Evolutionary conservation across 148 eudicot species (phyloP).

Genomic region (Chenopodium berlandieri): DNA sequence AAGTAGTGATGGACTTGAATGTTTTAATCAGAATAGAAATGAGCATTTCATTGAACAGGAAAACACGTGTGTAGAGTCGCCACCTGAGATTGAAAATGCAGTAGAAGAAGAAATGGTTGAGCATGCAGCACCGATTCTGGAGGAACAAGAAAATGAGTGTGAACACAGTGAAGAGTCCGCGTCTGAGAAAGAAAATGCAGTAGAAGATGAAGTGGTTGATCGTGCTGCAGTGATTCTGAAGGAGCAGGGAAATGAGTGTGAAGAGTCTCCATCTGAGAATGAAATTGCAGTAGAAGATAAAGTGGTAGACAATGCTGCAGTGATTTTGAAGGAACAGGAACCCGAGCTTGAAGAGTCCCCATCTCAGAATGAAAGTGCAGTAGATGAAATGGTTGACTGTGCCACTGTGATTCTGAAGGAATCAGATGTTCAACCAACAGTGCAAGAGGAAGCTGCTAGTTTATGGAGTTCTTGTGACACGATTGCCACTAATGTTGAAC

Average conservation of each 20-base stretch:
- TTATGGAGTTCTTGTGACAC: not conserved
- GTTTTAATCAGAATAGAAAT: not conserved
- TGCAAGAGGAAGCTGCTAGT: not conserved
- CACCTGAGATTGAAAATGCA: not conserved
- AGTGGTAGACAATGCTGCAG: not conserved
- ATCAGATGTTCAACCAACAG: not conserved
- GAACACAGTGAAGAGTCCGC: not conserved
- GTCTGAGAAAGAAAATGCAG: not conserved
- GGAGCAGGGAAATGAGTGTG: not conserved
- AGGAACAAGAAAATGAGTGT: not conserved
- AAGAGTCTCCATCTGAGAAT: not conserved
- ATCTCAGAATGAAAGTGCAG: not conserved
- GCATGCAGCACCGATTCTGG: no score
- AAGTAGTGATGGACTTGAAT: not conserved
- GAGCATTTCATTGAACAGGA: not conserved
- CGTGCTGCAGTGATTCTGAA: not conserved
- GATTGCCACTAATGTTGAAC: not conserved
- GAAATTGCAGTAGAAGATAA: not conserved
- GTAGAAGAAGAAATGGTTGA: no score
- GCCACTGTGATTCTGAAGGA: not conserved
- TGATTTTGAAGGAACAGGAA: not conserved
- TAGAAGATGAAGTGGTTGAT: not conserved
- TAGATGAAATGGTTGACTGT: not conserved
- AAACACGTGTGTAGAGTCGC: not conserved
- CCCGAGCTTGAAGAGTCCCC: not conserved